These are phyloP conservation scores for Candida jianshihensis DNA, from an alignment of 805 yeast genomes.

Conservation along the genomic window DNA sequence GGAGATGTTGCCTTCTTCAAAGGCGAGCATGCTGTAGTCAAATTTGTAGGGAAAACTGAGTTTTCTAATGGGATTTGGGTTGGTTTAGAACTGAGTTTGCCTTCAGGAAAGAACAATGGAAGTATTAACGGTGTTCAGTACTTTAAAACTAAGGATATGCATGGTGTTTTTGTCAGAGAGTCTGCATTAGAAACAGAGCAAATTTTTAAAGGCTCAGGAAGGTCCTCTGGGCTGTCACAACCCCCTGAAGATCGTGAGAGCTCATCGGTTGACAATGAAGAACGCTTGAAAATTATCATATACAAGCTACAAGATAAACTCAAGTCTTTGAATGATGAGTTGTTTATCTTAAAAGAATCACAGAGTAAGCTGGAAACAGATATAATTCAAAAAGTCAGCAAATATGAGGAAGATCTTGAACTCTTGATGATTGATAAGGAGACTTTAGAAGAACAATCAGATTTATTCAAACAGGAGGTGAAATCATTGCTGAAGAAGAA, in stretches of 20 bases:
- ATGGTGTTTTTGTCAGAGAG: constrained; percentile 46
- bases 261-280: constrained; percentile 1
- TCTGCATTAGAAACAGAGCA: constrained; percentile 21
- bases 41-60: constrained; percentile 44
- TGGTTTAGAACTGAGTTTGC: constrained; percentile 72
- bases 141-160: constrained; percentile 50
- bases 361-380: constrained; percentile 21
- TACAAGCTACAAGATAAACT: constrained; percentile 41
- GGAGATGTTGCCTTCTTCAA: constrained; percentile 15
- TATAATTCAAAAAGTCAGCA: too few relatives aligned
- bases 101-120: constrained; percentile 81
- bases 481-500: constrained; percentile 5
- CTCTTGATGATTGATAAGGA: constrained; percentile 38
- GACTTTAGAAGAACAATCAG: constrained; percentile 29
- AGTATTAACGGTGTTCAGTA: constrained; percentile 50
- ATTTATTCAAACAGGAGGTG: constrained; percentile 21
- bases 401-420: constrained; percentile 26
- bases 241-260: background rate
- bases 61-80: constrained; percentile 70
- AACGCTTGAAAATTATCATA: constrained; percentile 27
- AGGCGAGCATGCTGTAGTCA: constrained; percentile 33
- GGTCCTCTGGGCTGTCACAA: background rate
- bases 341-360: constrained; percentile 21
- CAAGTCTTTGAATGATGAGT: constrained; percentile 25
- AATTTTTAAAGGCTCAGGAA: constrained; percentile 1